Conservation (phyloP, 805 yeast species). For the Lipomyces yamadae region DNA sequence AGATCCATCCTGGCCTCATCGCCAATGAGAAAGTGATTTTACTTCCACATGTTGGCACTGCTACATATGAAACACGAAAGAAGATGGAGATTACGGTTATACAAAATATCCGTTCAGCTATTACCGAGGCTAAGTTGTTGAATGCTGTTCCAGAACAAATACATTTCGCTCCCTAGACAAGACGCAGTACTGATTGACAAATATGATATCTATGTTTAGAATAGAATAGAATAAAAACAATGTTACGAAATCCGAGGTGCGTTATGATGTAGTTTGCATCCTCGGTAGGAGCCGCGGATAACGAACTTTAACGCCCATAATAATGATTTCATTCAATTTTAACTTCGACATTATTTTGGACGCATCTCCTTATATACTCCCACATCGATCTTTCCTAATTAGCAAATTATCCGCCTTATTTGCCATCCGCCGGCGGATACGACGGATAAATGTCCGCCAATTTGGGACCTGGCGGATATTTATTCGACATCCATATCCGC, state of each 20-base stretch:
- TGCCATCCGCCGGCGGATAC: neutral
- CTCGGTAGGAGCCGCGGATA: no score
- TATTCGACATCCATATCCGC: neutral
- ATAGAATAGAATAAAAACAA: no score
- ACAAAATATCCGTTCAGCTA: conserved; percentile 62
- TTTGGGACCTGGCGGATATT: conserved; percentile 9
- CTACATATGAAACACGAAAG: conserved; percentile 70
- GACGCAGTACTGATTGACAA: no score
- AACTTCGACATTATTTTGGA: no score
- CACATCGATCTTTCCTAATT: neutral
- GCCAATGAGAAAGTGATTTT: conserved; percentile 59
- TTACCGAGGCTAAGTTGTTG: conserved; percentile 69
- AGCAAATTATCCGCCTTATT: neutral
- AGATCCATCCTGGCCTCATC: conserved; percentile 59
- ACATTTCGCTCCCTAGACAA: conserved; percentile 42
- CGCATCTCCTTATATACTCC: neutral
- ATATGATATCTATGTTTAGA: no score
- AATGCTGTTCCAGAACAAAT: conserved; percentile 76
- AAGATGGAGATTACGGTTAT: conserved; percentile 83
- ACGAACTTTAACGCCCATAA: no score
- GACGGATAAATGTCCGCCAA: neutral
- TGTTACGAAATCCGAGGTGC: no score
- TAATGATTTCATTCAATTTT: no score
- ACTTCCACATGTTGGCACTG: conserved; percentile 92
- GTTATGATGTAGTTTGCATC: no score